Percentiles rank a stretch among this genome's conserved stretches.
Conservation (phyloP, 169 alveolate species). For the Cryptosporidium baileyi region DNA sequence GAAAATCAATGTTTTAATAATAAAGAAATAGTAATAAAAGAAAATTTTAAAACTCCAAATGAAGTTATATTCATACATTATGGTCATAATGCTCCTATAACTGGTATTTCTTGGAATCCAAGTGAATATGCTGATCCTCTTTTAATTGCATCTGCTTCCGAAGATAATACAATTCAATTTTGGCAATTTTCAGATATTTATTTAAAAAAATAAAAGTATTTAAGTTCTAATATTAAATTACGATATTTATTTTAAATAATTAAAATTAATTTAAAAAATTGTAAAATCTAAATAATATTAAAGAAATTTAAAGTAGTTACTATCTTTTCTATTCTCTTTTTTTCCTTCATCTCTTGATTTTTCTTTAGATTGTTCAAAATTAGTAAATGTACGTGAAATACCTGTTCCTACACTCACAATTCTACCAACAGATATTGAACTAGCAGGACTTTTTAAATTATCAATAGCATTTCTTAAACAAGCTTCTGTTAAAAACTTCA, state of each 20-base stretch:
- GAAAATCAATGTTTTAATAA: not conserved
- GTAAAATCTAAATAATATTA: not conserved
- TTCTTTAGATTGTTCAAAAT: not conserved
- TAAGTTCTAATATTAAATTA: not conserved
- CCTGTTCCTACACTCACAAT: conserved; percentile 54
- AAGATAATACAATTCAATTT: conserved; percentile 82
- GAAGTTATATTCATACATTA: conserved; percentile 78
- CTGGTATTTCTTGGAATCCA: conserved; percentile 81
- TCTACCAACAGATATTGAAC: conserved; percentile 70
- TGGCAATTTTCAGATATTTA: conserved; percentile 75
- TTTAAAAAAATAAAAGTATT: not conserved
- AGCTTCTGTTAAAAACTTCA: conserved; percentile 90
- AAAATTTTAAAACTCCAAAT: conserved; percentile 71
- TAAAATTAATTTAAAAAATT: not conserved
- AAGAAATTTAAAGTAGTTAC: too few relatives aligned
- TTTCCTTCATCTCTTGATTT: not conserved
- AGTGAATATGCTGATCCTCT: conserved; percentile 76
- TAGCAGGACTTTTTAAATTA: conserved; percentile 79
- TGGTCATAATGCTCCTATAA: conserved; percentile 82
- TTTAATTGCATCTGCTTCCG: conserved; percentile 80
- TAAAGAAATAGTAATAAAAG: conserved; percentile 28
- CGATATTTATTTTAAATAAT: not conserved
- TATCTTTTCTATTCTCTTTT: not conserved
- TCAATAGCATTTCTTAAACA: conserved; percentile 80
- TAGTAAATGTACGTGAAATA: conserved; percentile 40